Evolutionary conservation across 345 rosid species (phyloP), one percentile per base, ranked within the genome.

Genomic region (Lagerstroemia speciosa): DNA sequence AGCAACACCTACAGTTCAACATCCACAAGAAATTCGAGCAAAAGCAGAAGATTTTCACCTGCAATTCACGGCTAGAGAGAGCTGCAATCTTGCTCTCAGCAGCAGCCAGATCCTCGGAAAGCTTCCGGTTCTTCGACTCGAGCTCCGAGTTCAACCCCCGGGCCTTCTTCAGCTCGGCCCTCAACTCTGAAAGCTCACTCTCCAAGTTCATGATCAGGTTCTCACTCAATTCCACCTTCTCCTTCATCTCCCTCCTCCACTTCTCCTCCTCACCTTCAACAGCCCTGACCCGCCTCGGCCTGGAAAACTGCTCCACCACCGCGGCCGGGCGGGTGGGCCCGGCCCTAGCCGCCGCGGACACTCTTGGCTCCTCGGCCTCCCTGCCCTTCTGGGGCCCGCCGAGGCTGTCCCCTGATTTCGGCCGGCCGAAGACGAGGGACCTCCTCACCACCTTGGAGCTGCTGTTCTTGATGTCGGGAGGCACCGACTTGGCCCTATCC

Each of bases 61-160:
- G 88, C 91, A 78, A 79, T 41, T 77, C 70, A 69, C 50, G 73
- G 66, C 69, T 66, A 57, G 78, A 74, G 16, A 83, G 81, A 73
- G 88, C 73, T 62, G 84, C 82, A 64, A 89, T 75, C 75, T 81
- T 85, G 43, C 86, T 80, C 76, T 86, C 80, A 62, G 93, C 88
- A 69, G 87, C 83, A 46, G 83, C 81, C 62, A 89, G 88, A 69
- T 86, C 85, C 76, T 80, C 75, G 22, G 81, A 64, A 64, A 92
- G 89, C 79, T 85, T 86, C 72, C 20, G 74, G 70, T 92, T 92
- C 67, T 76, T 83, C 57, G 74, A 70, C 48, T 78, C 79, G 34
- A 89, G 74, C 75, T 89, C 87, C 26, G 48, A 58, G 41, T 88
- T 92, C 76, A 83, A 78, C 66, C 62, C 75, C 62, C 72, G 79